A percentile compares a stretch with the other conserved stretches of the same genome.
Conservation (phyloP, 2,329 filamentous ascomycete genomes). For the Monilinia laxa region DNA sequence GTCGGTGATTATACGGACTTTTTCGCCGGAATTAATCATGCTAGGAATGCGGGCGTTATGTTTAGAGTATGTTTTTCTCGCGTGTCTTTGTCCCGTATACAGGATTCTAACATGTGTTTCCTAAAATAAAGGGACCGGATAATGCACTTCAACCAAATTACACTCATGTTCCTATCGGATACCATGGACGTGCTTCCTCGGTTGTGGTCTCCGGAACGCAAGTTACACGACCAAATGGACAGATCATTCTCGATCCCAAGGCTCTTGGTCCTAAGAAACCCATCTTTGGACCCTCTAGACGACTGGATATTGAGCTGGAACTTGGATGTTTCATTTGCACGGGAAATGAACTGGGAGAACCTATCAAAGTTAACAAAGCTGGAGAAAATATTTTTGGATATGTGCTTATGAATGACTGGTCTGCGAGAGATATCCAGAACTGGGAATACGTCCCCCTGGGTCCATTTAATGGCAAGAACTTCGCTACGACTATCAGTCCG, state of each 20-base stretch:
- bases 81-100: neutral
- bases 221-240: conserved; percentile 71
- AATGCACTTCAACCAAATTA: conserved; percentile 81
- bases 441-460: conserved; percentile 85
- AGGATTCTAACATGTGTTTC: conserved; percentile 50
- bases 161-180: conserved; percentile 76
- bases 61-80: conserved; percentile 16
- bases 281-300: conserved; percentile 60
- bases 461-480: conserved; percentile 83
- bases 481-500: conserved; percentile 72
- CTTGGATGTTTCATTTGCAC: conserved; percentile 72
- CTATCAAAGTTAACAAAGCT: conserved; percentile 61
- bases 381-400: conserved; percentile 74
- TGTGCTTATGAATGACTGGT: conserved; percentile 87
- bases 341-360: conserved; percentile 62
- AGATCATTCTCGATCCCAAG: conserved; percentile 65
- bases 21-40: conserved; percentile 78
- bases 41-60: conserved; percentile 53
- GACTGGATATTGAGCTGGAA: conserved; percentile 78
- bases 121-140: conserved; percentile 55
- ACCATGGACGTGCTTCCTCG: conserved; percentile 75
- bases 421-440: conserved; percentile 75
- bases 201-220: conserved; percentile 73
- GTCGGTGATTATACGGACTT: conserved; percentile 87
- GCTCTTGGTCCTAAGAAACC: conserved; percentile 62